Evolutionary conservation across 1,284 basidiomycete genomes (phyloP).

Genomic region (Trichosporon asahii): DNA sequence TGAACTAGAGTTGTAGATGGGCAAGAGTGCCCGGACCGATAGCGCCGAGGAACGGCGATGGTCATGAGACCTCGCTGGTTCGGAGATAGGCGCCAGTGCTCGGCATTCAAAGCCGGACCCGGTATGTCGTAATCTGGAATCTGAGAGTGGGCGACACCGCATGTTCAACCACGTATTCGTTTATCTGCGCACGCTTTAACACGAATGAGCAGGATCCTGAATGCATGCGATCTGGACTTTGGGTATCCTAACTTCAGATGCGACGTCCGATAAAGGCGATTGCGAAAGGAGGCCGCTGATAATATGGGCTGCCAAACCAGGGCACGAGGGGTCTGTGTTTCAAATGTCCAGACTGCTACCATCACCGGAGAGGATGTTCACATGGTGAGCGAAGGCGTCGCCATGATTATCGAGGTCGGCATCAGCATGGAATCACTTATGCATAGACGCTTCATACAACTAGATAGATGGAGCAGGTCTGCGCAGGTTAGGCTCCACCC

Average conservation of each 20-base stretch:
- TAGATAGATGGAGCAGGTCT: background rate
- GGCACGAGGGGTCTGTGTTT: background rate
- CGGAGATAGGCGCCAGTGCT: slow-evolving; percentile 1
- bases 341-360: background rate
- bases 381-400: too few species aligned
- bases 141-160: background rate
- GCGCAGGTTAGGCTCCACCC: background rate
- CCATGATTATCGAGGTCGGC: too few species aligned
- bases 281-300: background rate
- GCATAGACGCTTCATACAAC: background rate
- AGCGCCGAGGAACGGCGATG: background rate
- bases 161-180: background rate
- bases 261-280: background rate
- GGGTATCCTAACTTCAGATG: background rate
- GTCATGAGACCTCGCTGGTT: background rate
- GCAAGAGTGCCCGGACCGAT: background rate
- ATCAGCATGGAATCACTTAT: background rate
- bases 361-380: background rate
- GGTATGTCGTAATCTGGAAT: background rate
- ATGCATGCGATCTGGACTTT: background rate
- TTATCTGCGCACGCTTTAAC: background rate
- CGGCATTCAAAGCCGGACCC: background rate
- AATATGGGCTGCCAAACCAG: background rate
- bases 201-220: too few species aligned
- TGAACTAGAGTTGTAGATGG: background rate